phyloP scores from a whole-genome alignment of 225 moss, liverwort and hornwort genomes.

The Marchantia paleacea region DNA sequence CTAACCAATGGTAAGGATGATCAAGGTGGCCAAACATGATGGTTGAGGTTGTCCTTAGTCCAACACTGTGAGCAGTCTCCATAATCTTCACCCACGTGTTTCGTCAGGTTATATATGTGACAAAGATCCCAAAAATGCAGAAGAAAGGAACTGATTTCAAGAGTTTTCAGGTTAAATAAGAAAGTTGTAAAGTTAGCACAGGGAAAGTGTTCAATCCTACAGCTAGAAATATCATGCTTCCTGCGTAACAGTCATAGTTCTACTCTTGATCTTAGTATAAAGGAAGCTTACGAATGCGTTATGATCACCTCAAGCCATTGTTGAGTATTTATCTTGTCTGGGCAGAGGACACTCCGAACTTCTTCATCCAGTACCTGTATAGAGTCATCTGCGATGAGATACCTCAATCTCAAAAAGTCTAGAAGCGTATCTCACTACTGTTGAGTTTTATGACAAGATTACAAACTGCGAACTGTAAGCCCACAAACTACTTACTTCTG shows the following conservation, averaged over 20 bases:
- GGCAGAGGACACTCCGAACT: conserved; percentile 70
- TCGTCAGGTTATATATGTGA: conserved; percentile 16
- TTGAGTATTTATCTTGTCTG: conserved; percentile 80
- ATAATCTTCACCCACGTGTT: conserved; percentile 50
- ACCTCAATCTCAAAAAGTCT: not conserved
- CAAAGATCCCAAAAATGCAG: not conserved
- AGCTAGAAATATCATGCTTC: not conserved
- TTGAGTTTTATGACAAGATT: not conserved
- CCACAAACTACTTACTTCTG: conserved; percentile 54
- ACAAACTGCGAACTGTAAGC: not conserved
- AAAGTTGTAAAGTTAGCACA: not conserved
- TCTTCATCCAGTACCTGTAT: conserved; percentile 76
- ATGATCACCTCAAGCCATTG: conserved; percentile 82
- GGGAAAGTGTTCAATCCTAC: not conserved
- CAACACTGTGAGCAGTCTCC: conserved; percentile 72
- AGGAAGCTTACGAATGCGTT: not conserved
- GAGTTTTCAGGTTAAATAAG: not conserved
- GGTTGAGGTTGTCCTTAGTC: conserved; percentile 76
- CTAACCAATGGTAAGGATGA: conserved; percentile 71
- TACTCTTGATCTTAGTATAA: not conserved
- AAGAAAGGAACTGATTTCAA: not conserved
- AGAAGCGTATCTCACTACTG: too few relatives aligned
- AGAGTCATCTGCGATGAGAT: conserved; percentile 1
- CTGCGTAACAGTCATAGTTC: not conserved
- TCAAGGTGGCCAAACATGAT: conserved; percentile 97